Base-by-base conservation (phyloP, 345 rosid genomes). In the Acer campestre region DNA sequence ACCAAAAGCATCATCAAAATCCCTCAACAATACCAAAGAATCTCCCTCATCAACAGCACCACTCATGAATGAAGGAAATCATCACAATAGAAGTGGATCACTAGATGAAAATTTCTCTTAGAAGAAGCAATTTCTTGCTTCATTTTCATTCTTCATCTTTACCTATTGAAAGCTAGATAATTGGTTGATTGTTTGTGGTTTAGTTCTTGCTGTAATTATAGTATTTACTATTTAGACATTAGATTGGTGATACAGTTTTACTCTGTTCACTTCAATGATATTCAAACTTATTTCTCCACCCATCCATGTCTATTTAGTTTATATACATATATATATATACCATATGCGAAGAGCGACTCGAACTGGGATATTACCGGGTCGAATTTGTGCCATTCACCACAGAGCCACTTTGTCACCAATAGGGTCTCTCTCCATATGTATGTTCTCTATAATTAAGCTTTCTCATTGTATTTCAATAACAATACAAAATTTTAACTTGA, bases 1-100 rank as follows among this genome's bases (percentile, higher is more conserved):
- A 73, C 75, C 67, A 18, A 81, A 84, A 72, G 68, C 42, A 1
- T 51, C 76, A 7, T 42, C 46, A n/a, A 76, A 72, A 58, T 77
- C 80, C 49, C 79, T 79, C 22, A 51, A 62, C 71, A 51, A 80
- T 42, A 16, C 63, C 61, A 80, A 78, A 64, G 72, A 31, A 48
- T 64, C 77, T 2, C 78, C 77, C 6, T n/a, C 74, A 20, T 64
- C 73, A 42, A 16, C 80, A 6, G 71, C 68, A 18, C 72, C 86
- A 35, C 71, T 42, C 17, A 31, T 20, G 17, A 63, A 79, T 49
- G 85, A 71, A 61, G 70, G 55, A 77, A 74, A 74, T 72, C 79
- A 49, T 69, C 79, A 49, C 29, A 73, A 71, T 29, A 66, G 71
- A 46, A 58, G 76, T 64, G 75, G 71, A 25, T 67, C 79, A 18